Base-by-base conservation (phyloP, 176 grass and related monocot species). In the Carex myosuroides region DNA sequence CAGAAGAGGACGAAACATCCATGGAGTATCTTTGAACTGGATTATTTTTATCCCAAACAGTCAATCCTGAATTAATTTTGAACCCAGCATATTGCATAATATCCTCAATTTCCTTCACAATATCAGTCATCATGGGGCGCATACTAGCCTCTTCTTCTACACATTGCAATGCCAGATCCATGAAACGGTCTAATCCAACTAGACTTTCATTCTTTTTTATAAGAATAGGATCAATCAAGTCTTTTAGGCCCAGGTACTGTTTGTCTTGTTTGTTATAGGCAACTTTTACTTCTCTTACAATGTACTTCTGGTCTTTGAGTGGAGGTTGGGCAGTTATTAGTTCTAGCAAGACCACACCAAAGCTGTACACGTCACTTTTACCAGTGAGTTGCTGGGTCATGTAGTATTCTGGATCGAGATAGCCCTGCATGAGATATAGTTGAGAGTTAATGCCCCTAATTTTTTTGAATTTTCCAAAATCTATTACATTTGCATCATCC, bases 321-420 rank as follows among this genome's bases (percentile, higher is more conserved):
- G 94, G 91, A 24, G 89, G 89, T 55, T 80, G 86, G 32, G 86
- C 91, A 56, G 91, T 86, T 70, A 97, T 62, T 37, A 94, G 71
- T 82, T 98, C 93, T 17, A 98, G 69, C 8, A 98, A 82, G 55
- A 98, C 86, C 35, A 98, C 89, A 0, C 96, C 93, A 9, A 92
- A 97, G 81, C 92, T 97, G 18, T 97, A 97, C 6, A 94, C 94
- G 48, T 97, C 92, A 56, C 94, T 97, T 83, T 97, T 97, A 13
- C 87, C 90, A 8, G 92, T 94, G 24, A 97, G 73, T 55, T 92
- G 92, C 26, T 97, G 90, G 0, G 92, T 94, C 87, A 88, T 90
- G 80, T 91, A 97, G 89, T 94, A 94, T 62, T 98, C 96, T 0
- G 93, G 95, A 73, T 94, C 91, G 6, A 98, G 87, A 85, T 98